These are phyloP conservation scores for Aspergillus felis DNA, from an alignment of 2,329 filamentous ascomycete species.

Conservation along the genomic window DNA sequence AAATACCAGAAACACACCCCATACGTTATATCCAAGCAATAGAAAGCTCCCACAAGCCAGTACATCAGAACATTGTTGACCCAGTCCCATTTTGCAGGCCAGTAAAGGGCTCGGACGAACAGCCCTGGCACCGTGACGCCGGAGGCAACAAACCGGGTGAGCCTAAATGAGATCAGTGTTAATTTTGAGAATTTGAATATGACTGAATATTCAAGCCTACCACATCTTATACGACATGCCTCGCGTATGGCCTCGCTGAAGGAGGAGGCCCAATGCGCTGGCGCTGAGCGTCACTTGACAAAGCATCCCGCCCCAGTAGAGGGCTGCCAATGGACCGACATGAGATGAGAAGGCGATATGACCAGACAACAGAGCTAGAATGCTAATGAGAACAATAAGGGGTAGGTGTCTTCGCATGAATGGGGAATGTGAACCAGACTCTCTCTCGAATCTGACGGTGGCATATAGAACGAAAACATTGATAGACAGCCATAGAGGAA, in stretches of 20 bases:
- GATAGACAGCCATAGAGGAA: constrained; percentile 1
- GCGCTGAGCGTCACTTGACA: background rate
- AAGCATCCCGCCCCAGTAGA: background rate
- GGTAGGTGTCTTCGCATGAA: background rate
- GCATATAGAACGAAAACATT: constrained; percentile 2
- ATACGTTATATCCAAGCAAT: background rate
- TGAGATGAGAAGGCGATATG: background rate
- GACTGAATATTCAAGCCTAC: background rate
- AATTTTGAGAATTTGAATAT: too few species aligned
- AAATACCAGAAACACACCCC: background rate
- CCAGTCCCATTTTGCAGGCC: background rate
- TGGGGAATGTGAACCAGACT: background rate
- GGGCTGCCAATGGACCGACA: background rate
- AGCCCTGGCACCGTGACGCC: background rate
- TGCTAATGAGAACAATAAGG: background rate
- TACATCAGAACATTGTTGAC: background rate
- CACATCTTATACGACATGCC: background rate
- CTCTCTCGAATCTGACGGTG: background rate
- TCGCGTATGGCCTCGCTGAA: background rate
- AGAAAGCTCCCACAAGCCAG: background rate
- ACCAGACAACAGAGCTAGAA: background rate
- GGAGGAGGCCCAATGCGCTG: background rate
- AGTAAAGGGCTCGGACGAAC: background rate
- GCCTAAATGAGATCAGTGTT: background rate
- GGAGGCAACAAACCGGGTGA: background rate